Evolutionary conservation across 768 basidiomycete species (phyloP), one percentile per base, ranked within the genome.

Genomic region (Mycena vulgaris): DNA sequence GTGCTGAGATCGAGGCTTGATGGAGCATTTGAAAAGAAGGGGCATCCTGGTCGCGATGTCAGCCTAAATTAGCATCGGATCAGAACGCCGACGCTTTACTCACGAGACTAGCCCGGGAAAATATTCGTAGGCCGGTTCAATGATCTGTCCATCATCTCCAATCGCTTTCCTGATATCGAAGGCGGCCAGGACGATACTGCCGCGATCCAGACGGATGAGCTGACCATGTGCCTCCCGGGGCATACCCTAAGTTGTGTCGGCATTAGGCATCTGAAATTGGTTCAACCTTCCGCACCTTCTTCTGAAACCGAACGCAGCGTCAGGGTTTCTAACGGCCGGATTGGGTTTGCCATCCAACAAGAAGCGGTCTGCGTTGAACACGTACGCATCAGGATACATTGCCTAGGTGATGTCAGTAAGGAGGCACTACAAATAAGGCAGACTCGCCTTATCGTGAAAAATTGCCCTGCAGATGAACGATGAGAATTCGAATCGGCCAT

Each of bases 351-450:
- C 77, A 47, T 78, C 72, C 25, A 68, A 61, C 16, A 83, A 65
- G 60, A 81, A 85, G 25, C 85, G 77, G 42, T 84, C 83, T 11
- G 84, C 84, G 0, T 70, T 72, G 69, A 86, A 86, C 11, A 74
- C 57, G 16, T 77, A 73, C 23, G 84, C 82, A n/a, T 81, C 73
- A 2, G 80, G 79, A 58, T 84, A 86, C 8, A 71, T 66, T 35
- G 65, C 62, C 58, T 78, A 25, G 17, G 9, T 48, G n/a, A 35
- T 21, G 4, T 39, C 0, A 6, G 28, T 13, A 6, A 19, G 16
- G 27, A 16, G n/a, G n/a, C n/a, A n/a, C n/a, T n/a, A n/a, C n/a
- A 11, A n/a, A 55, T 25, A 13, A 40, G 48, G 19, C 25, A 33
- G 9, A 45, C 53, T 31, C 6, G 62, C 71, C 28, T 68, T 58